These are phyloP conservation scores for Botryosphaeria agaves DNA, from an alignment of 2,329 filamentous ascomycete genomes.

Conservation along the genomic window DNA sequence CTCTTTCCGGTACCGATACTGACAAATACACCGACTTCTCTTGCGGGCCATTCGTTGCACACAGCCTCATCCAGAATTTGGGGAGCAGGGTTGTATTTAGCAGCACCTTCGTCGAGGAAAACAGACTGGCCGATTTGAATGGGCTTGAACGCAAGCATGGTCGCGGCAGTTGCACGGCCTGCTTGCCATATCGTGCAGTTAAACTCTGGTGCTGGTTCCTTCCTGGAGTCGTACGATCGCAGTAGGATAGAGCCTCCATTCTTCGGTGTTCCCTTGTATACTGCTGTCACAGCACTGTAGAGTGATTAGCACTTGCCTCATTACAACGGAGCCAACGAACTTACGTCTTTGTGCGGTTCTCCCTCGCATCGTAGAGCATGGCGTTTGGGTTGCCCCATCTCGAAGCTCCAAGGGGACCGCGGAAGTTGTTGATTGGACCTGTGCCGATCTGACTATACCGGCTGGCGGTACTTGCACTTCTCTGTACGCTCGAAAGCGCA, in stretches of 20 bases:
- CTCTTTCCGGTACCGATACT: constrained; percentile 90
- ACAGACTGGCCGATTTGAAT: constrained; percentile 85
- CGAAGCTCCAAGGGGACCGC: constrained; percentile 30
- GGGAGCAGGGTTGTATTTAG: constrained; percentile 82
- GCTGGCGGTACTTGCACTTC: constrained; percentile 65
- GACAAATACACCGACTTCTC: constrained; percentile 81
- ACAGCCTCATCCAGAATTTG: constrained; percentile 77
- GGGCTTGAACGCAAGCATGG: constrained; percentile 86
- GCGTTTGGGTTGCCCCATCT: constrained; percentile 72
- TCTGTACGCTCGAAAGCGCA: constrained; percentile 26
- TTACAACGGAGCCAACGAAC: constrained; percentile 13
- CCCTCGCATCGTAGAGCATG: constrained; percentile 69
- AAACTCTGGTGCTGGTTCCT: constrained; percentile 77
- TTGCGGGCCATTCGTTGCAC: constrained; percentile 85
- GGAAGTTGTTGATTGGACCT: constrained; percentile 39
- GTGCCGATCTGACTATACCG: constrained; percentile 62
- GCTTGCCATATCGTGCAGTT: constrained; percentile 97
- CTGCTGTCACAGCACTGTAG: constrained; percentile 69
- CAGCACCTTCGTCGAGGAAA: constrained; percentile 84
- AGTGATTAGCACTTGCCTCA: constrained; percentile 5
- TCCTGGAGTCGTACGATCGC: constrained; percentile 87
- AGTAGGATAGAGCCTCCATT: constrained; percentile 54
- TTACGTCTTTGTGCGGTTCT: constrained; percentile 80
- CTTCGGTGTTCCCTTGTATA: constrained; percentile 67
- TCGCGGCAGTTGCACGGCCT: constrained; percentile 81